phyloP scores from a whole-genome alignment of 306 rosid genomes.

The Ceratonia siliqua region DNA sequence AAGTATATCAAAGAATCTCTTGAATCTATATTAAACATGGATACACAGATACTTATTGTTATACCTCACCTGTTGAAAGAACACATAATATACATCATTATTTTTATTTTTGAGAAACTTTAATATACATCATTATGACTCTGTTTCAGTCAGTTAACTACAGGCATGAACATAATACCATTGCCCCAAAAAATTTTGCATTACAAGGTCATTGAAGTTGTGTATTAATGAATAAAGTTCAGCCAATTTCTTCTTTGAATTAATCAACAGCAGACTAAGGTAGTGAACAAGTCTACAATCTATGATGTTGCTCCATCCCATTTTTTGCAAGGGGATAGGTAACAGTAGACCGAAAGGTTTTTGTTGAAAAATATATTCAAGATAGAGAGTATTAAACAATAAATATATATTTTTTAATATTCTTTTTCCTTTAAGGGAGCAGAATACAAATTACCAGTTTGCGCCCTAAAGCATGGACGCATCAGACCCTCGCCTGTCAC shows the following conservation, averaged over 20 bases:
- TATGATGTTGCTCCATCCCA: neutral
- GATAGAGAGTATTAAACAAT: neutral
- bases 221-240: neutral
- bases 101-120: too few relatives aligned
- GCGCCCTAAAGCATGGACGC: constrained; percentile 97
- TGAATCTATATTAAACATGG: neutral
- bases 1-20: neutral
- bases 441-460: constrained; percentile 59
- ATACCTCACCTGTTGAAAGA: neutral
- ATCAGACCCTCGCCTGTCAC: constrained; percentile 95
- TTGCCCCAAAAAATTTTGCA: neutral
- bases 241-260: constrained; percentile 13
- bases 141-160: neutral
- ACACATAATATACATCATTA: neutral
- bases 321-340: neutral
- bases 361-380: neutral
- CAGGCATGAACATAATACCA: neutral
- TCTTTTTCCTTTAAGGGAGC: constrained; percentile 16
- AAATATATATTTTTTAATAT: neutral
- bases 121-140: neutral
- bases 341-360: neutral
- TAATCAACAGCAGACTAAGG: neutral
- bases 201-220: neutral
- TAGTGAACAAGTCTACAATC: constrained; percentile 12
- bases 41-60: neutral